Evolutionary conservation across 257 asterid species (phyloP), one percentile per base, ranked within the genome.

Genomic region (Fraxinus excelsior): DNA sequence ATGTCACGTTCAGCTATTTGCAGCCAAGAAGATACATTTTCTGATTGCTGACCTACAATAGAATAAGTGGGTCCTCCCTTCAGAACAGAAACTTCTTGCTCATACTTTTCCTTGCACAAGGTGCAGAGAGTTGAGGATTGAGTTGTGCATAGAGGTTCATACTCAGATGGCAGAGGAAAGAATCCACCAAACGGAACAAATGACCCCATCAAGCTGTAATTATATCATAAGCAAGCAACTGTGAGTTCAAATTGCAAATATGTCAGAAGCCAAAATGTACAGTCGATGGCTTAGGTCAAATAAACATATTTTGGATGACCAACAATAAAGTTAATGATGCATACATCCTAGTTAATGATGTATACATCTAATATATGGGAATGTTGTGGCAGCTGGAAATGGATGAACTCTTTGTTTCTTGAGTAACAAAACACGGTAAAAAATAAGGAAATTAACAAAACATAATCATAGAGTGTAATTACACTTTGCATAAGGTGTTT

Each of bases 181-280:
- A 95, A 91, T 77, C 99, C 99, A 46, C 96, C 99, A 58, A 95
- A 89, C 25, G 98, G 99, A 70, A 95, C 97, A 86, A 95, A 95
- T 70, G 99, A 92, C 80, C 92, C 91, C 92, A 93, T 88, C 89
- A 95, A 90, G 89, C 99, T 95, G 98, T 85, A 86, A 60, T 72
- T 56, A 85, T 70, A 80, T 51, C 51, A 81, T 37, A 51, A 82
- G 80, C 79, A 80, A 69, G 80, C 79, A 80, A 83, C 81, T 68
- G 67, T 82, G 84, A 85, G 90, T 76, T 26, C 72, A 78, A 80
- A 70, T 4, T 71, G 74, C 73, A 38, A 75, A 68, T 74, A 62
- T 73, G 58, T 60, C 81, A 79, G 76, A 75, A 82, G 79, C 76
- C 40, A 80, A 75, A 56, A 73, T 80, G 82, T 31, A 58, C 23